Evolutionary conservation across 768 basidiomycete genomes (phyloP).

Genomic region (Aureoboletus auriporus): DNA sequence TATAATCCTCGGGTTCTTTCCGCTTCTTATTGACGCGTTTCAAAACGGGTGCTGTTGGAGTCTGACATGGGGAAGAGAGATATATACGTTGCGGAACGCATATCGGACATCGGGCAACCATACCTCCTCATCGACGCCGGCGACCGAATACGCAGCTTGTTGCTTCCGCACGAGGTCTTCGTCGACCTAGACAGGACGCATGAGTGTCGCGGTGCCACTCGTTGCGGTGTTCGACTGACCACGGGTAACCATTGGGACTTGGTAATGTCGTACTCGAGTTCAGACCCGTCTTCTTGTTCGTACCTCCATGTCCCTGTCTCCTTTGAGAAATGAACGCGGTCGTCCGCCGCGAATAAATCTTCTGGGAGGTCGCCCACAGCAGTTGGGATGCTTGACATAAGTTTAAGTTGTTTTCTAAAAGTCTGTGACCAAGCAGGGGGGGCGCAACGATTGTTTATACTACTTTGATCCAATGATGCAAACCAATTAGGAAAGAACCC

Average conservation of each 20-base stretch:
- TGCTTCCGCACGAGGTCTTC: conserved; percentile 85
- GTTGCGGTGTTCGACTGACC: conserved; percentile 44
- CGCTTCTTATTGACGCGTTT: conserved; percentile 79
- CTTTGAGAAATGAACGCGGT: conserved; percentile 77
- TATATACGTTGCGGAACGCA: conserved; percentile 22
- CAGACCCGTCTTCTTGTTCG: conserved; percentile 87
- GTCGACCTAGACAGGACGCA: conserved; percentile 55
- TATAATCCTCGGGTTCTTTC: conserved; percentile 70
- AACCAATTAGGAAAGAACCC: conserved; percentile 11
- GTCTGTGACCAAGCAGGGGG: conserved; percentile 2
- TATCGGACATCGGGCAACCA: conserved; percentile 27
- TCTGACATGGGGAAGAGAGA: conserved; percentile 40
- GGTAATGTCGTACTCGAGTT: conserved; percentile 79
- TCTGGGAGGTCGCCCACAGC: conserved; percentile 49
- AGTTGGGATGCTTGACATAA: conserved; percentile 37
- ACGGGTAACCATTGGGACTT: conserved; percentile 82
- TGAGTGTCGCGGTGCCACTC: background rate
- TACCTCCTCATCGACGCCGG: conserved; percentile 93
- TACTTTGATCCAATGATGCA: conserved; percentile 31
- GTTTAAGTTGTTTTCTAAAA: background rate
- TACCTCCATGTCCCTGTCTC: conserved; percentile 77
- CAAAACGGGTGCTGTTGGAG: conserved; percentile 82
- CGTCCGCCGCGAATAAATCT: conserved; percentile 72
- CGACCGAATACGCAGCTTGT: conserved; percentile 91
- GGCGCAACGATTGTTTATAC: conserved; percentile 29